Evolutionary conservation across 2,329 filamentous ascomycete genomes (phyloP).

Genomic region (Colletotrichum scovillei): DNA sequence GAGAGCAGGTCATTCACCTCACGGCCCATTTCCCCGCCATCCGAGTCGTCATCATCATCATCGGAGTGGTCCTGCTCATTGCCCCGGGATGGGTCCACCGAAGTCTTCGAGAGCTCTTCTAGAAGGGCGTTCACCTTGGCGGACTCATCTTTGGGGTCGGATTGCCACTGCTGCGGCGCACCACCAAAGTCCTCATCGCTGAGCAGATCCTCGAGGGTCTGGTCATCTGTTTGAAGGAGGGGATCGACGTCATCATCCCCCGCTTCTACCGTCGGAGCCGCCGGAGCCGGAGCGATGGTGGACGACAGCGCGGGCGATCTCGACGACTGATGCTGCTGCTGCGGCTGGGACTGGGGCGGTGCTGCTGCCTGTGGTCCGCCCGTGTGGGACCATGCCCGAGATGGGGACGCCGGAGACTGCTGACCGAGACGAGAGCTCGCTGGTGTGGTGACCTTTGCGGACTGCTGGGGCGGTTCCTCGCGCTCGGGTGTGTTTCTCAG

Average conservation of each 20-base stretch:
- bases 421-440: neutral
- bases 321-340: slow-evolving; percentile 3
- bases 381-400: neutral
- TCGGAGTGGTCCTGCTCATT: neutral
- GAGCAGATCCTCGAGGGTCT: slow-evolving; percentile 63
- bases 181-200: slow-evolving; percentile 49
- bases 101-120: slow-evolving; percentile 46
- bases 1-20: slow-evolving; percentile 59
- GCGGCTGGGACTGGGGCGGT: slow-evolving; percentile 15
- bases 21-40: slow-evolving; percentile 60
- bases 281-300: neutral
- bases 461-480: slow-evolving; percentile 31
- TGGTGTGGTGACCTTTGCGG: neutral
- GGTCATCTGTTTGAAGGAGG: slow-evolving; percentile 61
- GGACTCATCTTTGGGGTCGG: slow-evolving; percentile 43
- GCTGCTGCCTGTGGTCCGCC: neutral
- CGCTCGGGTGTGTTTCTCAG: slow-evolving; percentile 55
- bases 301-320: slow-evolving; percentile 4
- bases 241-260: slow-evolving; percentile 49
- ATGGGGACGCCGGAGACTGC: slow-evolving; percentile 4
- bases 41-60: slow-evolving; percentile 60
- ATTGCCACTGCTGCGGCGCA: slow-evolving; percentile 43
- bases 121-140: slow-evolving; percentile 48
- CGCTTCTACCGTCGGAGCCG: neutral
- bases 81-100: neutral